Evolutionary conservation across 2,329 filamentous ascomycete species (phyloP).

Genomic region (Arthrobotrys iridis): DNA sequence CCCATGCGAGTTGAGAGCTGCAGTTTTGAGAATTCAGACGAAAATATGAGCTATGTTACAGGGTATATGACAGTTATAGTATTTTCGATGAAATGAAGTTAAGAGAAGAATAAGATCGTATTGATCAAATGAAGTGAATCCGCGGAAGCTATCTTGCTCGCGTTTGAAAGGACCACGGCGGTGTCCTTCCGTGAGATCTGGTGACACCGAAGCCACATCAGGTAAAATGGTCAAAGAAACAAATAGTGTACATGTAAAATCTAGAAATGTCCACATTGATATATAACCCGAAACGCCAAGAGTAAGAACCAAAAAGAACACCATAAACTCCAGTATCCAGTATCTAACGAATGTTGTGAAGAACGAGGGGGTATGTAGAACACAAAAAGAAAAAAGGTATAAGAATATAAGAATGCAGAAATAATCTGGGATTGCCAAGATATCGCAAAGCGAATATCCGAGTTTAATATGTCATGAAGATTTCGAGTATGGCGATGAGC

Average conservation of each 20-base stretch:
- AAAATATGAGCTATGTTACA: not conserved
- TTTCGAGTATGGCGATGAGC: not conserved
- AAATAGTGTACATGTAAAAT: not conserved
- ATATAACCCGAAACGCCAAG: not conserved
- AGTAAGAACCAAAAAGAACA: not conserved
- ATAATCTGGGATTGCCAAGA: not conserved
- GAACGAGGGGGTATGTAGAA: too few relatives aligned
- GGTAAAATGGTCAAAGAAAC: not conserved
- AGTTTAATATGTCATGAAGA: not conserved
- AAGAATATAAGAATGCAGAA: not conserved
- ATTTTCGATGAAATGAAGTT: not conserved
- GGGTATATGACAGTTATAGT: not conserved
- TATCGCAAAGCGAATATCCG: not conserved
- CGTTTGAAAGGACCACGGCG: slow-evolving; percentile 4
- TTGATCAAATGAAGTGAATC: slow-evolving; percentile 2
- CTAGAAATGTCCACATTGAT: not conserved
- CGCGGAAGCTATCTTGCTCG: not conserved
- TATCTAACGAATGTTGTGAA: slow-evolving; percentile 1
- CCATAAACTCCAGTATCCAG: not conserved
- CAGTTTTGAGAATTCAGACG: too few relatives aligned
- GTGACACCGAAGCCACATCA: not conserved
- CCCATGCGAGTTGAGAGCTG: slow-evolving; percentile 1
- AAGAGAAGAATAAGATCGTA: slow-evolving; percentile 1
- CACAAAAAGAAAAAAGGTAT: not conserved
- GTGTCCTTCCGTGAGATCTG: slow-evolving; percentile 13